phyloP scores from a whole-genome alignment of 139 green algal genomes.

The Raphidocelis subcapitata region DNA sequence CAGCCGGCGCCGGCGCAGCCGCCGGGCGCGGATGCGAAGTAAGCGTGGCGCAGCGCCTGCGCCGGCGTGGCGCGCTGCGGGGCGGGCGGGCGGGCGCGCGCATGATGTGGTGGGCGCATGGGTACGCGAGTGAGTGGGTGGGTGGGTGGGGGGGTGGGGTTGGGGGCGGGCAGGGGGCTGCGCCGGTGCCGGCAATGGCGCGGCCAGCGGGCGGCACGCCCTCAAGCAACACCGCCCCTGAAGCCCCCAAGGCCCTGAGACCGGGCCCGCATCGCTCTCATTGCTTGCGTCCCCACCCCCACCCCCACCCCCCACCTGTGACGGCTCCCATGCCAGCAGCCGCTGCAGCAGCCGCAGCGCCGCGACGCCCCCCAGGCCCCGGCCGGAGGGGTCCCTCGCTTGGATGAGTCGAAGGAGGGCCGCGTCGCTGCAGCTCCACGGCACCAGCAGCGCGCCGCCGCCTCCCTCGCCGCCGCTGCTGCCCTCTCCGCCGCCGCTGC shows the following conservation, averaged over 20 bases:
- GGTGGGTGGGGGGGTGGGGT: not conserved
- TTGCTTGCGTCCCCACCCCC: slow-evolving; percentile 37
- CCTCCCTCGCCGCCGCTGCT: not conserved
- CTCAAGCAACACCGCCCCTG: not conserved
- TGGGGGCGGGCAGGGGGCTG: too few relatives aligned
- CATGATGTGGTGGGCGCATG: not conserved
- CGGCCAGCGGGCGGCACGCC: too few relatives aligned
- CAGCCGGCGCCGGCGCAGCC: not conserved
- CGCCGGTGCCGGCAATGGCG: too few relatives aligned
- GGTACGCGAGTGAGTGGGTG: too few relatives aligned
- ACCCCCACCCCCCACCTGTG: slow-evolving; percentile 9
- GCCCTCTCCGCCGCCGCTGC: not conserved
- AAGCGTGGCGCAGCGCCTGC: slow-evolving; percentile 46
- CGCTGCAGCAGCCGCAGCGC: slow-evolving; percentile 40
- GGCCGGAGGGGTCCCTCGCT: slow-evolving; percentile 34
- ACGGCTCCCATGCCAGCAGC: slow-evolving; percentile 59
- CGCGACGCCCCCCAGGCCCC: slow-evolving; percentile 38
- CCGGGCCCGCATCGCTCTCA: slow-evolving; percentile 7
- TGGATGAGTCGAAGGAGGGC: slow-evolving; percentile 36
- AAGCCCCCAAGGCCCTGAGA: not conserved
- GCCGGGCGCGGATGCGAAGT: slow-evolving; percentile 32
- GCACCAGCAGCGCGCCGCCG: slow-evolving; percentile 19
- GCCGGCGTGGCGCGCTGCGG: not conserved
- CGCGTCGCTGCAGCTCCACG: slow-evolving; percentile 52
- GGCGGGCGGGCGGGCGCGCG: not conserved